phyloP scores from a whole-genome alignment of 345 rosid species.

The Crucihimalaya himalaica region DNA sequence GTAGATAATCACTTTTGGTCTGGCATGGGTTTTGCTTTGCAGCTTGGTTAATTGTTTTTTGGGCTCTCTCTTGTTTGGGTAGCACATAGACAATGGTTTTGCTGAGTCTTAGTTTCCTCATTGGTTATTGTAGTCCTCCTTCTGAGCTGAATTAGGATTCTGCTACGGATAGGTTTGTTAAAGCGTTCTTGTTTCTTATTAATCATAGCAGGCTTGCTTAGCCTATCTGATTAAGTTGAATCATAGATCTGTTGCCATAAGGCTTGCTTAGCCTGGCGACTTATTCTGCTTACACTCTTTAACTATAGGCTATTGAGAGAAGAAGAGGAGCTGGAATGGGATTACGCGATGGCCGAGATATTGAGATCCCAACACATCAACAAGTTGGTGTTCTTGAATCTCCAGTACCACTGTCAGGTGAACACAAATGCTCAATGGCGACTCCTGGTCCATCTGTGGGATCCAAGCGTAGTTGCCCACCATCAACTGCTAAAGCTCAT shows the following conservation, averaged over 20 bases:
- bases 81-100: background rate
- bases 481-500: slow-evolving; percentile 51
- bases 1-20: slow-evolving; percentile 1
- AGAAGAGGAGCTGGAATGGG: slow-evolving; percentile 57
- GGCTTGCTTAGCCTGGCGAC: slow-evolving; percentile 19
- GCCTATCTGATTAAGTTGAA: background rate
- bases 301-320: slow-evolving; percentile 71
- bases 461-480: slow-evolving; percentile 46
- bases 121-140: background rate
- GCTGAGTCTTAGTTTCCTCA: background rate
- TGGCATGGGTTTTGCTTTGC: slow-evolving; percentile 12
- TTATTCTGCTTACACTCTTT: background rate
- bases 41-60: slow-evolving; percentile 13
- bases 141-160: background rate
- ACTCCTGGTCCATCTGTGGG: slow-evolving; percentile 53
- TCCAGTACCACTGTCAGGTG: slow-evolving; percentile 45
- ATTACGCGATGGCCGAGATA: slow-evolving; percentile 51
- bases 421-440: slow-evolving; percentile 36
- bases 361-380: slow-evolving; percentile 45
- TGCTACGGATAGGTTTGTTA: background rate
- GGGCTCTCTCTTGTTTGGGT: background rate
- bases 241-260: background rate
- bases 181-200: background rate
- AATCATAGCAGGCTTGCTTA: slow-evolving; percentile 20
- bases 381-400: slow-evolving; percentile 43